A percentile compares a stretch with the other conserved stretches of the same genome.
Evolutionary conservation across 805 yeast species (phyloP).

Genomic region (Hanseniaspora pseudoguilliermondii): DNA sequence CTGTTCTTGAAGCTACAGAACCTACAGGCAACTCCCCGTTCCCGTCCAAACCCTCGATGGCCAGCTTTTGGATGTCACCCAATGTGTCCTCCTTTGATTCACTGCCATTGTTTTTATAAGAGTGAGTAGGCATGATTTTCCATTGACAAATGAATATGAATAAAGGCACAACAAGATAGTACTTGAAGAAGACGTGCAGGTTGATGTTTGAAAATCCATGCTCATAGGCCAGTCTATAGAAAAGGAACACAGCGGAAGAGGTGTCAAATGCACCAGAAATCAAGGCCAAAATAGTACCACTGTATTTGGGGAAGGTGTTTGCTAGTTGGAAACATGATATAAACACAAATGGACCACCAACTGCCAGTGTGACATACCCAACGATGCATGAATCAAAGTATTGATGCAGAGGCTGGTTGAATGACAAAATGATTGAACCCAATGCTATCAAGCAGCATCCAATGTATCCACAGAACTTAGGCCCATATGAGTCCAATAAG

Average conservation of each 20-base stretch:
- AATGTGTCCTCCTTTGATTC: conserved; percentile 3
- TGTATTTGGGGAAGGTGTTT: conserved; percentile 67
- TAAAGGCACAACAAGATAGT: conserved; percentile 60
- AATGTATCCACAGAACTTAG: conserved; percentile 59
- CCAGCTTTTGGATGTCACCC: conserved; percentile 46
- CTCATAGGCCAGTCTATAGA: conserved; percentile 57
- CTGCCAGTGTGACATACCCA: conserved; percentile 67
- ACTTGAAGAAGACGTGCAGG: conserved; percentile 47
- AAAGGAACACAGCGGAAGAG: conserved; percentile 73
- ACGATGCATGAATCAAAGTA: conserved; percentile 50
- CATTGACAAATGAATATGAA: conserved; percentile 66
- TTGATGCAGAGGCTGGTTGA: not conserved
- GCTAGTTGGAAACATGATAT: conserved; percentile 84
- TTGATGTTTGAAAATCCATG: conserved; percentile 21
- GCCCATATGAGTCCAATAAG: conserved; percentile 68
- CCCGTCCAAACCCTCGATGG: conserved; percentile 64
- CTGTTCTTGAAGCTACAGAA: not conserved
- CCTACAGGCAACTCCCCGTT: conserved; percentile 36
- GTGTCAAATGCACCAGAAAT: conserved; percentile 91
- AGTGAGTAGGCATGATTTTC: conserved; percentile 64
- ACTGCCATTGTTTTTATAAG: conserved; percentile 57
- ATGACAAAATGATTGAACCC: conserved; percentile 35
- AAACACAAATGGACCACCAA: conserved; percentile 90
- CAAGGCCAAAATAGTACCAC: conserved; percentile 70
- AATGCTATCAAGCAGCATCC: conserved; percentile 50